Evolutionary conservation across 202 grass and related monocot species (phyloP).

Genomic region (Zoysia matrella): DNA sequence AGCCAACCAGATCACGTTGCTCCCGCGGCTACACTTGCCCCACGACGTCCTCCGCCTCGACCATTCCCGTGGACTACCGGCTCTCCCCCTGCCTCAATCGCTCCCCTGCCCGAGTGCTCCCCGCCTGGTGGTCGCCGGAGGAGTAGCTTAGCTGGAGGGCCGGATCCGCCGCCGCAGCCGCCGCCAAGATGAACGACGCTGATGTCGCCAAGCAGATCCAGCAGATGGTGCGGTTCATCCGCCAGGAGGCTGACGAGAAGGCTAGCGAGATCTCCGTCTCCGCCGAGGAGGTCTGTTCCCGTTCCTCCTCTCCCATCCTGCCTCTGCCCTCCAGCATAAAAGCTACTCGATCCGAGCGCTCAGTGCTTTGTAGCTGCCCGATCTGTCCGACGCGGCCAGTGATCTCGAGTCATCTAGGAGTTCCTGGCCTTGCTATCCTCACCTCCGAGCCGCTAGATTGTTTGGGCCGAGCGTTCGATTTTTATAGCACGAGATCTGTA

Average conservation of each 20-base stretch:
- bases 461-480: neutral
- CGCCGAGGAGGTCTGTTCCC: slow-evolving; percentile 79
- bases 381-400: slow-evolving; percentile 14
- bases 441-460: neutral
- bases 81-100: neutral
- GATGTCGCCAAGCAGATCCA: no score
- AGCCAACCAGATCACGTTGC: slow-evolving; percentile 44
- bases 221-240: no score
- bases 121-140: slow-evolving; percentile 50
- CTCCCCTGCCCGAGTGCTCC: neutral
- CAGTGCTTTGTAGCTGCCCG: neutral
- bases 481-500: slow-evolving; percentile 14
- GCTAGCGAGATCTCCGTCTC: slow-evolving; percentile 96
- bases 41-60: slow-evolving; percentile 47
- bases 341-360: slow-evolving; percentile 17
- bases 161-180: slow-evolving; percentile 39
- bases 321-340: neutral
- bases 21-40: slow-evolving; percentile 51
- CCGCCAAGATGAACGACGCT: slow-evolving; percentile 45
- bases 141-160: slow-evolving; percentile 29
- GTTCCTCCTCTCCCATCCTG: neutral
- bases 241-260: slow-evolving; percentile 98
- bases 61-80: slow-evolving; percentile 60
- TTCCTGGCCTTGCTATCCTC: neutral
- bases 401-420: slow-evolving; percentile 33